phyloP scores from a whole-genome alignment of 495 filamentous ascomycete genomes.

The Aspergillus cavernicola region DNA sequence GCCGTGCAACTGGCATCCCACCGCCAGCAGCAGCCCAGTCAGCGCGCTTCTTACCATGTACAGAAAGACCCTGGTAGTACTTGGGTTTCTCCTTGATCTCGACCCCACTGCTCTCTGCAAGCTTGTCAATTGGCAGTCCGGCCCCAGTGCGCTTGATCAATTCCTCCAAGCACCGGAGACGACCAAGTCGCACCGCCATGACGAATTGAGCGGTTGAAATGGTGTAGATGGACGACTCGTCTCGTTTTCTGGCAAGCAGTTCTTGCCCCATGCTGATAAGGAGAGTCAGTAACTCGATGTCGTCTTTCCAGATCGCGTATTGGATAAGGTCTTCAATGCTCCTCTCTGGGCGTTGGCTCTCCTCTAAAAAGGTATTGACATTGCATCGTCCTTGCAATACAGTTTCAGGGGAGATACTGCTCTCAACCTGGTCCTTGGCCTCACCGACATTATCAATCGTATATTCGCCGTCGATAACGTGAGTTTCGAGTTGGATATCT shows the following conservation, averaged over 20 bases:
- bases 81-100: conserved; percentile 53
- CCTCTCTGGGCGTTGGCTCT: background rate
- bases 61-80: conserved; percentile 68
- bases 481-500: conserved; percentile 39
- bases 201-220: conserved; percentile 23
- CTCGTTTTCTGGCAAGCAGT: conserved; percentile 17
- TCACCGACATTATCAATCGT: conserved; percentile 70
- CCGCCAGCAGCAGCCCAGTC: conserved; percentile 58
- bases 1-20: conserved; percentile 12
- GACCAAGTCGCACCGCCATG: conserved; percentile 42
- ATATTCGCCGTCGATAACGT: conserved; percentile 56
- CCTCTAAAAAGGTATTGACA: conserved; percentile 31
- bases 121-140: conserved; percentile 59
- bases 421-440: conserved; percentile 59
- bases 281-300: conserved; percentile 34
- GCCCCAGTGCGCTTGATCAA: conserved; percentile 54
- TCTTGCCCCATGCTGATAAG: conserved; percentile 40
- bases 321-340: conserved; percentile 3
- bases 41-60: conserved; percentile 66
- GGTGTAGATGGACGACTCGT: conserved; percentile 20
- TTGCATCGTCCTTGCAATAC: conserved; percentile 36
- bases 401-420: conserved; percentile 45
- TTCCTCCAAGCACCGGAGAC: conserved; percentile 40
- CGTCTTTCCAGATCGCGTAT: conserved; percentile 16
- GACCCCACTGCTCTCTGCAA: conserved; percentile 57